These are phyloP conservation scores for Trichoderma gamsii DNA, from an alignment of 495 filamentous ascomycete genomes.

Conservation along the genomic window DNA sequence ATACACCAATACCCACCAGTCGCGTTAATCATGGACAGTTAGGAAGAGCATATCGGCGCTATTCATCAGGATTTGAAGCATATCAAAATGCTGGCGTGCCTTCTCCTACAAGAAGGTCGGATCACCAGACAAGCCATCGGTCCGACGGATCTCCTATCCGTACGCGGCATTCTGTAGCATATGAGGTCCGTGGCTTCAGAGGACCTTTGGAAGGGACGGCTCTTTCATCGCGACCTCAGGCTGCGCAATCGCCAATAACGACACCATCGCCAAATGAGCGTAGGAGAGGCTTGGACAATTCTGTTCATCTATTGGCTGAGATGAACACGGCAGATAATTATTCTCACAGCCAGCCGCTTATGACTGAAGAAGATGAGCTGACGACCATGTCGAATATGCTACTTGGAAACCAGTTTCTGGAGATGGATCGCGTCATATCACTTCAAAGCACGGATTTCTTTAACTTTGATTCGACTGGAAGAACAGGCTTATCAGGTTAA, in stretches of 20 bases:
- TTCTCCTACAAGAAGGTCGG: slow-evolving; percentile 10
- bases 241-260: background rate
- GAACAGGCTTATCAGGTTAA: background rate
- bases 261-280: background rate
- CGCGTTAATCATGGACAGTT: background rate
- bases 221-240: background rate
- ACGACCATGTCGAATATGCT: slow-evolving; percentile 32
- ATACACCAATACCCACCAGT: background rate
- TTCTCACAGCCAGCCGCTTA: slow-evolving; percentile 9
- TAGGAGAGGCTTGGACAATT: background rate
- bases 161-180: background rate
- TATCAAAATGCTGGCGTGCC: slow-evolving; percentile 21
- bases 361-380: slow-evolving; percentile 24
- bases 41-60: background rate
- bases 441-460: slow-evolving; percentile 23
- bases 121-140: slow-evolving; percentile 15
- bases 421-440: slow-evolving; percentile 36
- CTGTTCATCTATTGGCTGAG: background rate
- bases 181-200: background rate
- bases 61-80: slow-evolving; percentile 15
- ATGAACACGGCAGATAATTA: background rate
- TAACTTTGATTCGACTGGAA: background rate
- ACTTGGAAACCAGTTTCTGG: slow-evolving; percentile 32
- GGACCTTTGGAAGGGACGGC: background rate
- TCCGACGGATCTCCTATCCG: background rate